These are phyloP conservation scores for Staphylotrichum tortipilum DNA, from an alignment of 495 filamentous ascomycete genomes.

Conservation along the genomic window DNA sequence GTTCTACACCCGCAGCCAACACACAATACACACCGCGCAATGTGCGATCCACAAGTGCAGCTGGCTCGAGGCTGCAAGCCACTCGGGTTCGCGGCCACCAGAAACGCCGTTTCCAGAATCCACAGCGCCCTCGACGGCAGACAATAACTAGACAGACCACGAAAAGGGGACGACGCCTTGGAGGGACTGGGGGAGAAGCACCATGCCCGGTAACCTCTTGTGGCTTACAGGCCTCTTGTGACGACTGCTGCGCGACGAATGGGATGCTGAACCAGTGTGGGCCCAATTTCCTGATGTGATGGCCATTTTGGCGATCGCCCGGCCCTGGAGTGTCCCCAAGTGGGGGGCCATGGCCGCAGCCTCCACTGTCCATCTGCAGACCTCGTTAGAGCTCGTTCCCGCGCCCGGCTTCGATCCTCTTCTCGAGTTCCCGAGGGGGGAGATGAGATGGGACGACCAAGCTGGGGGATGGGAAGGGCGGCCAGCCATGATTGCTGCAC, in stretches of 20 bases:
- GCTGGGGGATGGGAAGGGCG: not conserved
- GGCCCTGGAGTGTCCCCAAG: not conserved
- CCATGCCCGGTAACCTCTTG: constrained; percentile 15
- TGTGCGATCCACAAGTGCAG: constrained; percentile 5
- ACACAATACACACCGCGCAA: too few species aligned
- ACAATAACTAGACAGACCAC: not conserved
- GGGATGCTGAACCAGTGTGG: constrained; percentile 15
- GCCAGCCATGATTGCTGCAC: not conserved
- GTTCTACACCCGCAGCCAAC: too few species aligned
- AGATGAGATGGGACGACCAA: not conserved
- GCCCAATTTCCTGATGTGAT: constrained; percentile 29
- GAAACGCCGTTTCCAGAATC: not conserved
- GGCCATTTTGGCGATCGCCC: constrained; percentile 22
- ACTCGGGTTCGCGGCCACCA: not conserved
- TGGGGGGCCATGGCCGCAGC: not conserved
- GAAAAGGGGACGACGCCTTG: constrained; percentile 15
- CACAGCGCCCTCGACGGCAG: not conserved
- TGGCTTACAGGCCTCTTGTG: constrained; percentile 18
- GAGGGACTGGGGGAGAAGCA: not conserved
- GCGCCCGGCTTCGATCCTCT: not conserved
- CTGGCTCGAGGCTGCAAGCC: constrained; percentile 12
- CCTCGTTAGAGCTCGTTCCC: not conserved
- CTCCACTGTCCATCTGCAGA: not conserved
- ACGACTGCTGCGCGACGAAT: constrained; percentile 18
- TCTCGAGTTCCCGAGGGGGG: not conserved